Evolutionary conservation across 768 basidiomycete genomes (phyloP).

Genomic region (Suillus variegatus): DNA sequence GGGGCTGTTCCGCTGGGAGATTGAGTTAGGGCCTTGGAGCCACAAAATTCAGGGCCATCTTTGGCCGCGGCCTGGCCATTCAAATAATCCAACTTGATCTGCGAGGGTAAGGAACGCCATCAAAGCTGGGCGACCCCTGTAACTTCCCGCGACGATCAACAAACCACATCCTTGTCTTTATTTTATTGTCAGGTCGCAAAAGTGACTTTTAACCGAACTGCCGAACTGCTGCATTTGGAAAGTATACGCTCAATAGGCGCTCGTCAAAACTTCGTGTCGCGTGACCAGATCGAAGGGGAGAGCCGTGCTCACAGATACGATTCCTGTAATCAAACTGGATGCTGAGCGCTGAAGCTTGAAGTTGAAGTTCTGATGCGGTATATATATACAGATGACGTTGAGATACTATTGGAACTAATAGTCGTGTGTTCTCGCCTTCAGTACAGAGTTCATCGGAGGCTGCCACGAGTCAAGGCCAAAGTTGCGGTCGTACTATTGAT

Average conservation of each 20-base stretch:
- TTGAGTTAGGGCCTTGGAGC: not conserved
- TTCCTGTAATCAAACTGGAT: not conserved
- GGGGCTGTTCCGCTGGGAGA: not conserved
- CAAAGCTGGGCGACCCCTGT: not conserved
- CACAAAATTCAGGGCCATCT: slow-evolving; percentile 3
- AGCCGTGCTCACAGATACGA: not conserved
- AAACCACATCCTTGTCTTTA: not conserved
- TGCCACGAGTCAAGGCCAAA: not conserved
- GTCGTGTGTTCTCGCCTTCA: not conserved
- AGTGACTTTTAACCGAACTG: slow-evolving; percentile 1
- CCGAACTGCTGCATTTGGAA: not conserved
- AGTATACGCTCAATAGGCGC: not conserved
- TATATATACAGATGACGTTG: not conserved
- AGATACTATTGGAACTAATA: not conserved
- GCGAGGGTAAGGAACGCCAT: slow-evolving; percentile 1
- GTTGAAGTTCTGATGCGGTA: not conserved
- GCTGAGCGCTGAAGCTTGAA: not conserved
- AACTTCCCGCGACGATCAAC: slow-evolving; percentile 2
- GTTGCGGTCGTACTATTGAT: not conserved
- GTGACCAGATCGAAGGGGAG: not conserved
- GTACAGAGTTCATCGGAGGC: not conserved
- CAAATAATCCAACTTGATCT: not conserved
- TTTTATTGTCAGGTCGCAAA: slow-evolving; percentile 1
- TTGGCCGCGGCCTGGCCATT: not conserved
- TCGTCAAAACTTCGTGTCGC: not conserved